Evolutionary conservation across 495 filamentous ascomycete genomes (phyloP), one percentile per base, ranked within the genome.

Genomic region (Stereocaulon alpinum): DNA sequence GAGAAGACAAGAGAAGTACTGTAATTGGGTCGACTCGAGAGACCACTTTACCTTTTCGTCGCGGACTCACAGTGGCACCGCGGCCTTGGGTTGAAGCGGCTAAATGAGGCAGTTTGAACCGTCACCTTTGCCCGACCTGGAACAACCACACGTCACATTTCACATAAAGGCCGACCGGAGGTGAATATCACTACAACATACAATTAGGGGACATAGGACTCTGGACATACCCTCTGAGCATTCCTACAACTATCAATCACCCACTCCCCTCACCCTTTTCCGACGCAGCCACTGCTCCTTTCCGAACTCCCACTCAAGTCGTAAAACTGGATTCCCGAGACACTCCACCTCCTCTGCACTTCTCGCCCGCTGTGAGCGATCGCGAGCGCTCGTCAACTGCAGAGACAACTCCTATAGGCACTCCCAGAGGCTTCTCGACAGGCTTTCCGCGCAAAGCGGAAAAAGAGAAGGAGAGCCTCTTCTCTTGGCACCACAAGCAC

Each of bases 301-400:
- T 50, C 62, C 53, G 20, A 22, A 32, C 41, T 37, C 43, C 14
- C 43, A 51, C 18, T 32, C 34, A 30, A 42, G 34, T 56, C 65
- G 69, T 72, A 68, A 78, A 77, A 74, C 72, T 76, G 69, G 73
- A 76, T 72, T 74, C 76, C 56, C 69, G 64, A 61, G 69, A 72
- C 54, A 72, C 63, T 45, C 73, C 71, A 70, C 72, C 74, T 50
- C 66, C 64, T 59, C 64, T 72, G 68, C 68, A 70, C 67, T 67
- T 70, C 62, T 73, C 71, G 55, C 70, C 70, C 43, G 66, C 63
- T 27, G 61, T 70, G 59, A 74, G 73, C 62, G 72, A 75, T 63
- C 63, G 61, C 60, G 72, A 73, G 68, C 69, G 69, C 65, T 63
- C 69, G 59, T 75, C 72, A 53, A 75, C 73, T 53, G 66, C 69